These are phyloP conservation scores for Pyrus communis DNA, from an alignment of 306 rosid genomes.

Conservation along the genomic window DNA sequence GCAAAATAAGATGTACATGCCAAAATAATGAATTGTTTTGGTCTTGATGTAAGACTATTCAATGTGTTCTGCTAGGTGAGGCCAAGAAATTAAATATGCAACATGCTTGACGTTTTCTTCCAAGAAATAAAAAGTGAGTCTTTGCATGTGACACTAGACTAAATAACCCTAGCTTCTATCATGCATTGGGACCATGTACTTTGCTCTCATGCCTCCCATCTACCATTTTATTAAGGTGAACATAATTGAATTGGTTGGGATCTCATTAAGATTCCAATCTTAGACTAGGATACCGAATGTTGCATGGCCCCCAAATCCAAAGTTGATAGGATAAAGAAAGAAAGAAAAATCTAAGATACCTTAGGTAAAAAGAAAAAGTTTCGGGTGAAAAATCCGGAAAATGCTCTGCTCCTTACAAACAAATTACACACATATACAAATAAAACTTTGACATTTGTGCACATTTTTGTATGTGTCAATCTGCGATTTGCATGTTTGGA, in stretches of 20 bases:
- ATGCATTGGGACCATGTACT: neutral
- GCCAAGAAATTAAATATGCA: neutral
- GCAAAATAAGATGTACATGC: neutral
- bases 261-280: neutral
- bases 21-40: neutral
- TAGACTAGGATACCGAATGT: neutral
- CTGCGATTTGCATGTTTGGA: neutral
- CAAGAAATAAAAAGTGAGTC: neutral
- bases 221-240: neutral
- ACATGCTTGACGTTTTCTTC: neutral
- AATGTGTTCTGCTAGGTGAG: neutral
- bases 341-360: neutral
- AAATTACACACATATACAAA: too few relatives aligned
- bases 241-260: neutral
- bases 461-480: fast-evolving
- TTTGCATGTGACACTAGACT: neutral
- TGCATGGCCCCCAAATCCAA: neutral
- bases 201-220: neutral
- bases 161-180: neutral
- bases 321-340: neutral
- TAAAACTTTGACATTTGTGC: too few relatives aligned
- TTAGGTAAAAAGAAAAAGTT: neutral
- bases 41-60: neutral
- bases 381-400: too few relatives aligned
- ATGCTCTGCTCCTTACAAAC: neutral